These are phyloP conservation scores for Fusarium poae DNA, from an alignment of 2,329 filamentous ascomycete genomes.

Conservation along the genomic window DNA sequence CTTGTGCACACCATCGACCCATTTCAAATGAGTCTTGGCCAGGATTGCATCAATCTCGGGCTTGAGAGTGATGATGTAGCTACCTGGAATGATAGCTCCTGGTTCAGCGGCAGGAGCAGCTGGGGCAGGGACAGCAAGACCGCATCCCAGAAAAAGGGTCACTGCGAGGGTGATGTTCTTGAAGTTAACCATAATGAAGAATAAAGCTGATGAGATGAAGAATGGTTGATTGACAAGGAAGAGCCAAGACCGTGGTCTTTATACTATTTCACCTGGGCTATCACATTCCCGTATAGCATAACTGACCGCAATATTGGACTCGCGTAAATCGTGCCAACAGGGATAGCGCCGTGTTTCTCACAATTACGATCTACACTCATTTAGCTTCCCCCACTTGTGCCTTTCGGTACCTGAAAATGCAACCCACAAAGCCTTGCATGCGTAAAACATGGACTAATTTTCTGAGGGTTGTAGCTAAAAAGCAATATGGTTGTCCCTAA, in stretches of 20 bases:
- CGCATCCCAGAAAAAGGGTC: constrained; percentile 17
- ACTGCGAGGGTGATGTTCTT: neutral
- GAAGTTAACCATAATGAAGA: constrained; percentile 15
- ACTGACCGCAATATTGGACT: neutral
- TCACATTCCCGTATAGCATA: neutral
- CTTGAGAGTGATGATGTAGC: constrained; percentile 73
- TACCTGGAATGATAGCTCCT: constrained; percentile 50
- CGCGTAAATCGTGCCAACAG: neutral
- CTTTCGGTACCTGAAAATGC: neutral
- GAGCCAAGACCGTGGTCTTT: neutral
- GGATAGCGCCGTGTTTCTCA: neutral
- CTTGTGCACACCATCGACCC: constrained; percentile 64
- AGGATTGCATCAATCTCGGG: constrained; percentile 53
- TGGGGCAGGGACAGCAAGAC: constrained; percentile 16
- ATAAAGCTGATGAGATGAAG: neutral
- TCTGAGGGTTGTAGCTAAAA: neutral
- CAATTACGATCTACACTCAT: constrained; percentile 19
- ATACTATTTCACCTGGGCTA: neutral
- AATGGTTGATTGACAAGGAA: neutral
- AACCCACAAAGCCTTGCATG: neutral
- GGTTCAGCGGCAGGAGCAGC: neutral
- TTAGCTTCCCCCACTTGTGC: neutral
- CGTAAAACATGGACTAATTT: neutral
- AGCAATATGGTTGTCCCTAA: neutral
- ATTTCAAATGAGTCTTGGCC: constrained; percentile 61